phyloP scores from a whole-genome alignment of 148 eudicot genomes.

The Fallopia convolvulus region DNA sequence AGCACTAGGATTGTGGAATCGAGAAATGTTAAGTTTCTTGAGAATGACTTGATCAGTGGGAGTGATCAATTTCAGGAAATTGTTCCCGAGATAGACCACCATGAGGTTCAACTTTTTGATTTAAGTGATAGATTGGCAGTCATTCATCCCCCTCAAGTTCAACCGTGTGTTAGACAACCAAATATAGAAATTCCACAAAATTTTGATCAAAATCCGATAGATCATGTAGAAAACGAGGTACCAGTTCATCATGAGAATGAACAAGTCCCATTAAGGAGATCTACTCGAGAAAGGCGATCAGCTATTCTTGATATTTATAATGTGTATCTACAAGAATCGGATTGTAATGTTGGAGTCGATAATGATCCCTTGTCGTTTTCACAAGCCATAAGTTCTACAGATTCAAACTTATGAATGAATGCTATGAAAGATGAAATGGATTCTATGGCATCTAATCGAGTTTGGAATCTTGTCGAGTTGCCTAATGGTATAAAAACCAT shows the following conservation, averaged over 20 bases:
- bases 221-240: background rate
- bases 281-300: no score
- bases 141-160: no score
- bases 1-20: background rate
- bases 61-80: slow-evolving; percentile 2
- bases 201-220: background rate
- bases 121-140: no score
- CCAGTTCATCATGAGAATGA: slow-evolving; percentile 2
- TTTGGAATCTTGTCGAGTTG: background rate
- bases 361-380: slow-evolving; percentile 10
- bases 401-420: no score
- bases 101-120: background rate
- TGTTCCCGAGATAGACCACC: background rate
- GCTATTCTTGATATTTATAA: no score
- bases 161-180: background rate
- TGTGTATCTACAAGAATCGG: no score
- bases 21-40: slow-evolving; percentile 12
- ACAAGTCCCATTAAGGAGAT: background rate
- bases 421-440: no score
- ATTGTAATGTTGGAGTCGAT: background rate
- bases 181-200: slow-evolving; percentile 8
- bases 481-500: background rate
- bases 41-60: slow-evolving; percentile 12
- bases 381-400: slow-evolving; percentile 9
- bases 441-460: no score